A percentile compares a stretch with the other conserved stretches of the same genome.
Conservation (phyloP, 2,329 filamentous ascomycete species). For the Colletotrichum sp. region DNA sequence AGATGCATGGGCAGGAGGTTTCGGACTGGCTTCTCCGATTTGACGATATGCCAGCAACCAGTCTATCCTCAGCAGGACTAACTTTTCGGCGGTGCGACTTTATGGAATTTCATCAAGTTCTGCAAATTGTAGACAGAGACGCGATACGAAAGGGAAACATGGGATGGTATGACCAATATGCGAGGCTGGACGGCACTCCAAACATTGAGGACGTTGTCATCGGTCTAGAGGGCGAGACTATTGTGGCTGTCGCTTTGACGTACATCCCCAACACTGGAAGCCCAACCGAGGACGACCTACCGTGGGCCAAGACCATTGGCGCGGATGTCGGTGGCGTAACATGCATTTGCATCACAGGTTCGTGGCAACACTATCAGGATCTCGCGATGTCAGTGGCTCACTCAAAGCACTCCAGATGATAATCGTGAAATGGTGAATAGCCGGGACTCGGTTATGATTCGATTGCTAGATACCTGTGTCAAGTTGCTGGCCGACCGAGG, state of each 20-base stretch:
- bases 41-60: constrained; percentile 49
- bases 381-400: neutral
- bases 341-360: constrained; percentile 65
- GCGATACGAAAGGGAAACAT: constrained; percentile 51
- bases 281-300: constrained; percentile 54
- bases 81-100: constrained; percentile 50
- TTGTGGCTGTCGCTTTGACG: constrained; percentile 60
- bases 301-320: constrained; percentile 58
- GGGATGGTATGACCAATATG: constrained; percentile 67
- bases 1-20: constrained; percentile 44
- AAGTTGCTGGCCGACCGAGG: constrained; percentile 50
- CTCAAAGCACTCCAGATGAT: constrained; percentile 38
- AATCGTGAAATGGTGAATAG: constrained; percentile 46
- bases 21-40: constrained; percentile 61
- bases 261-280: constrained; percentile 55
- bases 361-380: constrained; percentile 26
- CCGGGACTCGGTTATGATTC: constrained; percentile 55
- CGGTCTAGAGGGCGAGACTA: constrained; percentile 50
- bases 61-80: constrained; percentile 44
- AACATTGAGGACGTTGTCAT: constrained; percentile 60
- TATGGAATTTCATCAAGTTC: constrained; percentile 49
- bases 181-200: constrained; percentile 50
- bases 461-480: constrained; percentile 59
- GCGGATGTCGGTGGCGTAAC: constrained; percentile 60
- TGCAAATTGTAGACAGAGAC: constrained; percentile 55